Percentiles rank a stretch among this genome's conserved stretches.
Conservation (phyloP, 345 rosid genomes). For the Passiflora organensis region DNA sequence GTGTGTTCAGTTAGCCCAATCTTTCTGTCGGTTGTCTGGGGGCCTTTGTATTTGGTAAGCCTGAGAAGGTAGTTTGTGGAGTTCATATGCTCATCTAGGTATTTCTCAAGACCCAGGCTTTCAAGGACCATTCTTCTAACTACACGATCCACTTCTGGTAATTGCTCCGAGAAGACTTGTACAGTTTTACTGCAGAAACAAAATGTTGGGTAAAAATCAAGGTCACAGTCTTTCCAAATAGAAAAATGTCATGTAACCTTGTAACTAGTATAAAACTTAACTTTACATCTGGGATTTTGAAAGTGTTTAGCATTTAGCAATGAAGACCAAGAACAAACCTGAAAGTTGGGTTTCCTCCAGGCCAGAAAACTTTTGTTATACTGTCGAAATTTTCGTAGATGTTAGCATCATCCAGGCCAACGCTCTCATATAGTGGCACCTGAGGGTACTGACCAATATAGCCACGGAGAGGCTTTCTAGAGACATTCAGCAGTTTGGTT, state of each 20-base stretch:
- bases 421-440: background rate
- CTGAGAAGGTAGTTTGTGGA: conserved; percentile 3
- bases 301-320: background rate
- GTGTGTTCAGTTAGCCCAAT: conserved; percentile 13
- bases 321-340: conserved; percentile 1
- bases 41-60: conserved; percentile 20
- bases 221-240: background rate
- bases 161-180: background rate
- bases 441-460: conserved; percentile 13
- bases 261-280: background rate
- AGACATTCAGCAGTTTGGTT: conserved; percentile 14
- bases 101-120: background rate
- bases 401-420: conserved; percentile 5
- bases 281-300: background rate
- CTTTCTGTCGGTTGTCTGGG: conserved; percentile 1
- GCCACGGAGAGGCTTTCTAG: conserved; percentile 26
- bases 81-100: conserved; percentile 10
- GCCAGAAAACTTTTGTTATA: conserved; percentile 28
- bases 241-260: background rate
- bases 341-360: conserved; percentile 19
- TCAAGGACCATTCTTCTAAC: background rate
- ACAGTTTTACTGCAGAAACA: background rate
- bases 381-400: conserved; percentile 9
- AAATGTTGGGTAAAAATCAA: background rate
- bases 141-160: background rate